These are phyloP conservation scores for Boletus rex-veris DNA, from an alignment of 768 basidiomycete species.

Conservation along the genomic window DNA sequence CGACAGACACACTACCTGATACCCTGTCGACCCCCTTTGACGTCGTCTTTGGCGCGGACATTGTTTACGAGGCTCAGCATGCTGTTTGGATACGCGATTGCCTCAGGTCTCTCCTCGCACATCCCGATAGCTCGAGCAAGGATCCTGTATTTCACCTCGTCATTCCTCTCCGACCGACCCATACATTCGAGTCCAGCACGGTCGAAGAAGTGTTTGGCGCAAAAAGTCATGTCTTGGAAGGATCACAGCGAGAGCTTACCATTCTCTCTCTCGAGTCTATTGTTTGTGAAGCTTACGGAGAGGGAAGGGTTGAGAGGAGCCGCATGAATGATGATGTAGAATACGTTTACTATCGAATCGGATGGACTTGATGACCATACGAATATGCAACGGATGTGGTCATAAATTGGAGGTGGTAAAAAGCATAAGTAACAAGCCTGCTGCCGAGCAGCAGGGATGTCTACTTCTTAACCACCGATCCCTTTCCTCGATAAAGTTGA, in stretches of 20 bases:
- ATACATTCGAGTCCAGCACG: constrained; percentile 52
- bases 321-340: constrained; percentile 49
- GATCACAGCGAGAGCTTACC: constrained; percentile 33
- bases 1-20: constrained; percentile 9
- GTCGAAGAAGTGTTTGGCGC: constrained; percentile 54
- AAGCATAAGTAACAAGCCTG: too few species aligned
- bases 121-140: constrained; percentile 8
- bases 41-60: constrained; percentile 50
- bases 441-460: too few species aligned
- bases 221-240: not conserved
- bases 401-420: too few species aligned
- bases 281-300: constrained; percentile 45
- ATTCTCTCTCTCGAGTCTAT: constrained; percentile 56
- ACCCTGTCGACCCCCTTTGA: constrained; percentile 41
- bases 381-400: not conserved
- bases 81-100: constrained; percentile 45
- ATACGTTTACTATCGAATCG: constrained; percentile 71
- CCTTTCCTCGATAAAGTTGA: too few species aligned
- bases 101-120: constrained; percentile 37
- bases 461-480: too few species aligned
- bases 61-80: constrained; percentile 51
- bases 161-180: constrained; percentile 51
- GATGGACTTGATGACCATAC: constrained; percentile 43
- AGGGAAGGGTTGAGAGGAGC: constrained; percentile 24
- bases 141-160: constrained; percentile 46